Conservation (phyloP, 225 moss, liverwort and hornwort genomes). For the Lunularia cruciata region DNA sequence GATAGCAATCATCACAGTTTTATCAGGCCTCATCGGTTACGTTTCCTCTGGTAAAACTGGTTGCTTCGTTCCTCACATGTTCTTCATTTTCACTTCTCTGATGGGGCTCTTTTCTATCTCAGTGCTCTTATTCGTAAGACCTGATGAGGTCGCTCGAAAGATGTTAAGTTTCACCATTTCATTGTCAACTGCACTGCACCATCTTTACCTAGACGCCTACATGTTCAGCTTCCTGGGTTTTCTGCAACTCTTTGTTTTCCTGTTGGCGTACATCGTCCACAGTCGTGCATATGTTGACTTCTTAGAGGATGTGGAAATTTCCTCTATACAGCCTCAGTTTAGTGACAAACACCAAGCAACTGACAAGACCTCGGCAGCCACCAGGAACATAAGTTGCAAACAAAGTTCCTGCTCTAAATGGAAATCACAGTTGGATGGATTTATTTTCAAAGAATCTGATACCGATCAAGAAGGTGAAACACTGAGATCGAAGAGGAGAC, state of each 20-base stretch:
- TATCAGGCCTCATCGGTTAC: constrained; percentile 14
- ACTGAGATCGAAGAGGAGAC: background rate
- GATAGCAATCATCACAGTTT: constrained; percentile 3
- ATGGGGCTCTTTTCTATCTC: constrained; percentile 9
- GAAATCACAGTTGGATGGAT: background rate
- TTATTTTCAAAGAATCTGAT: background rate
- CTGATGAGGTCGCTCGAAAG: constrained; percentile 16
- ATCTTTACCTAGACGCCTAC: constrained; percentile 16
- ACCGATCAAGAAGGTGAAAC: background rate
- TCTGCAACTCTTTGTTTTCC: constrained; percentile 5
- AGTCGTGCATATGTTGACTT: background rate
- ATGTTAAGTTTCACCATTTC: constrained; percentile 1
- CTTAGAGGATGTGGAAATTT: background rate
- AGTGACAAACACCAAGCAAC: background rate
- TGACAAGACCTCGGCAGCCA: background rate
- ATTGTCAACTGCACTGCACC: background rate
- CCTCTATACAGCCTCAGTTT: background rate
- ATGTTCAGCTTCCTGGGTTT: constrained; percentile 12
- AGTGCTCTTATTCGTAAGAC: constrained; percentile 14
- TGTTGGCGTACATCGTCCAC: background rate
- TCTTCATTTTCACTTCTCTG: constrained; percentile 10
- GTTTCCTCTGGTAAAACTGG: background rate
- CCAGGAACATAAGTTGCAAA: background rate
- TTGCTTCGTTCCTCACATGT: constrained; percentile 17
- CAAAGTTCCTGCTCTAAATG: background rate